Evolutionary conservation across 2,329 filamentous ascomycete species (phyloP).

Genomic region (Rutstroemia sp.): DNA sequence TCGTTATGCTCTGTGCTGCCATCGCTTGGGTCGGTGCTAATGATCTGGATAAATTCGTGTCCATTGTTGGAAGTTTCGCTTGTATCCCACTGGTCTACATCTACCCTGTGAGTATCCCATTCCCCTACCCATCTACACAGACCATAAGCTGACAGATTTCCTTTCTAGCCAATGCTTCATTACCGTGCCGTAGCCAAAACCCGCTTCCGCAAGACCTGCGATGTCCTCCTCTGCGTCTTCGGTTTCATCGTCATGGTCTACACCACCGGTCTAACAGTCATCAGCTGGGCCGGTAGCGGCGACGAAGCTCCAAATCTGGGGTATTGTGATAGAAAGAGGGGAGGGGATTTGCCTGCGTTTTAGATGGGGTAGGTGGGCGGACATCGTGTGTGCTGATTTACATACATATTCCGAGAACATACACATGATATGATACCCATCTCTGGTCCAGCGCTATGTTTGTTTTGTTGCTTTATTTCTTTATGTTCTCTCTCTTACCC

Average conservation of each 20-base stretch:
- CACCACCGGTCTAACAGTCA: constrained; percentile 78
- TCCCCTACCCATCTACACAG: neutral
- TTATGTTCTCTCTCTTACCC: neutral
- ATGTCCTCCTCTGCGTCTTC: constrained; percentile 72
- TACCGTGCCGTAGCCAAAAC: constrained; percentile 70
- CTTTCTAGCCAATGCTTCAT: constrained; percentile 73
- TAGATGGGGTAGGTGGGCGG: neutral
- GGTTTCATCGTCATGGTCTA: constrained; percentile 86
- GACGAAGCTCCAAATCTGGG: constrained; percentile 44
- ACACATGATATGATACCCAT: neutral
- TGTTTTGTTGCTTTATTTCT: neutral
- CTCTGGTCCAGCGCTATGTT: neutral
- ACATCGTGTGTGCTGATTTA: neutral
- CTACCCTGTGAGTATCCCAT: constrained; percentile 71
- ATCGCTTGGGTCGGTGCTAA: constrained; percentile 91
- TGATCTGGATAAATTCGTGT: constrained; percentile 94
- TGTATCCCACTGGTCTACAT: constrained; percentile 97
- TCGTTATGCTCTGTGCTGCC: constrained; percentile 77
- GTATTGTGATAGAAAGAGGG: constrained; percentile 48
- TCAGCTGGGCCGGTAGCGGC: constrained; percentile 69
- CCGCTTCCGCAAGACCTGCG: constrained; percentile 58
- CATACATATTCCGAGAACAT: neutral
- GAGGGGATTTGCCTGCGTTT: neutral
- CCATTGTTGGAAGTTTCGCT: constrained; percentile 92
- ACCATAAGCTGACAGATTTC: constrained; percentile 7